Base-by-base conservation (phyloP, 2,329 filamentous ascomycete genomes). In the Lasiodiplodia gonubiensis region DNA sequence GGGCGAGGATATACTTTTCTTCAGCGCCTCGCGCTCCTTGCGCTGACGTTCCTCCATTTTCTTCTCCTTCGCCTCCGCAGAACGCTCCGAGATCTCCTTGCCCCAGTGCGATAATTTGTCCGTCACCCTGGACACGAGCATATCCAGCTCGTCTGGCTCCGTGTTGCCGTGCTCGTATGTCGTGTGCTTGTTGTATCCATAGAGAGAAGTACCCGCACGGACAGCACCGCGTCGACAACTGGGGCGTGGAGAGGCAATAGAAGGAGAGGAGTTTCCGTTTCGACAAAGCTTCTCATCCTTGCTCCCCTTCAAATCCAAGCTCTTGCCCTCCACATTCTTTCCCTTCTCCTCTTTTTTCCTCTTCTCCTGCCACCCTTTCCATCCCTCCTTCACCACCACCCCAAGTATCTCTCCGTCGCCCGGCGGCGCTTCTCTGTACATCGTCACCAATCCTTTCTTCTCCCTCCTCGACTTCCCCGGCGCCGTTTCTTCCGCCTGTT, bases 21-120 rank as follows among this genome's bases (percentile, higher is more conserved):
- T 63, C 42, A 63, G 18, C 18, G 27, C 59, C 12, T 63, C 46
- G 18, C 30, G 42, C 46, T n/a, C 27, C 59, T 63, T 51, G 25
- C 46, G 59, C 42, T 63, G 42, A 14, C 59, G 59, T 30, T 37
- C 59, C 46, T 51, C 59, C 16, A 30, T 49, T 16, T 37, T 51
- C 27, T 46, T 48, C n/a, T 35, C 42, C 27, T 49, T 61, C 10
- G 57, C 42, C 42, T 30, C 57, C 3, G 39, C 57, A 27, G 42
- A 42, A 10, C 27, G 57, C 3, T 61, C 59, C 2, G 59, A 63
- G 18, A 63, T 3, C 6, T 37, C 59, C 46, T 63, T 63, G n/a
- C 59, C n/a, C 59, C 42, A 51, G 12, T 63, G 59, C 46, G 59
- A 37, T 14, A 63, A 12, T 30, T 63, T 63, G 30, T 63, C 59